These are phyloP conservation scores for Hippophae rhamnoides DNA, from an alignment of 306 rosid genomes.

Conservation along the genomic window DNA sequence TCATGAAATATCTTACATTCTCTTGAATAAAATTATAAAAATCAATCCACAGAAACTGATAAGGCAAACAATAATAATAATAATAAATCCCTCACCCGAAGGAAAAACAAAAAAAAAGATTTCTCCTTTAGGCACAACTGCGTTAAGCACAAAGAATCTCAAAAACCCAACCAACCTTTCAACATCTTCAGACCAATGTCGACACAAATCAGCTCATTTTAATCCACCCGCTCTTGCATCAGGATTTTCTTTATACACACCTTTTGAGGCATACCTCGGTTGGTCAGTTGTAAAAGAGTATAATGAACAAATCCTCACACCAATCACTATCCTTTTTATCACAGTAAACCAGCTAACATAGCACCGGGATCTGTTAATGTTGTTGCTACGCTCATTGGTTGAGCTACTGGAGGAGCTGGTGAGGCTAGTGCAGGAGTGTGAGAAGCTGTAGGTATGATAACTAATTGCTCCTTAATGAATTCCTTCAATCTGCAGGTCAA, in stretches of 20 bases:
- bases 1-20: constrained; percentile 29
- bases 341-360: constrained; percentile 88
- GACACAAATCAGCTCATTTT: constrained; percentile 39
- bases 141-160: constrained; percentile 69
- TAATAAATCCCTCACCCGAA: constrained; percentile 39
- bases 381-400: constrained; percentile 35
- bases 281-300: constrained; percentile 47
- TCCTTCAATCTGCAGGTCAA: constrained; percentile 72
- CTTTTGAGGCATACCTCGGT: constrained; percentile 26
- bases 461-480: constrained; percentile 83
- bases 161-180: constrained; percentile 54
- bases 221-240: constrained; percentile 76
- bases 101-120: constrained; percentile 24
- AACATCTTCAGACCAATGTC: constrained; percentile 46
- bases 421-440: constrained; percentile 27
- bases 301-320: constrained; percentile 35
- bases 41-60: constrained; percentile 26
- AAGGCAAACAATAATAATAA: constrained; percentile 8
- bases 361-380: constrained; percentile 84
- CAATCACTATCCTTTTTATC: constrained; percentile 28
- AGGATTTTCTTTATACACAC: constrained; percentile 30
- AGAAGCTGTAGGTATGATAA: constrained; percentile 41
- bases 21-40: constrained; percentile 27
- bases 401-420: constrained; percentile 44
- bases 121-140: constrained; percentile 49